Evolutionary conservation across 2,329 filamentous ascomycete species (phyloP).

Genomic region (Apiospora koreana): DNA sequence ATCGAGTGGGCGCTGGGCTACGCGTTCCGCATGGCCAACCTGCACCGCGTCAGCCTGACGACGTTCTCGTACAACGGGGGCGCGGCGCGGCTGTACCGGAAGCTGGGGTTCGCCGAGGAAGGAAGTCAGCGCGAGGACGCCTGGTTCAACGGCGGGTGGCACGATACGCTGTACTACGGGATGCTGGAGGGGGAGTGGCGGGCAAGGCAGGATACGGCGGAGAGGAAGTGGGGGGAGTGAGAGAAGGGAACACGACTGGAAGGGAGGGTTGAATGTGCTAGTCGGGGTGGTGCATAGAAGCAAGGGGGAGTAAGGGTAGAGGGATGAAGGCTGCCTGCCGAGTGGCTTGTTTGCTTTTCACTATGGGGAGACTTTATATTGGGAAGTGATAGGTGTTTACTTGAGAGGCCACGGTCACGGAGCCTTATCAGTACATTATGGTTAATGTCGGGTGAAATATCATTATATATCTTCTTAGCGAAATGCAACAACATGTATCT

Average conservation of each 20-base stretch:
- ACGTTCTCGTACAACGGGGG: conserved; percentile 34
- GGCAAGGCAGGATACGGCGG: conserved; percentile 19
- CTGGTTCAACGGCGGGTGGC: conserved; percentile 37
- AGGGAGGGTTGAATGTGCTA: too few species aligned
- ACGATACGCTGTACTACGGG: conserved; percentile 33
- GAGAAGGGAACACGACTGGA: accelerated
- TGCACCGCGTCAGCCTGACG: conserved; percentile 37
- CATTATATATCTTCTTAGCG: too few species aligned
- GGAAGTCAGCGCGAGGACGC: conserved; percentile 33
- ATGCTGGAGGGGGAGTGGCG: conserved; percentile 38
- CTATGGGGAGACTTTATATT: too few species aligned
- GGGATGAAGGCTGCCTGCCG: too few species aligned
- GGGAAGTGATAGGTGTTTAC: too few species aligned
- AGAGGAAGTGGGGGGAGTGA: conserved; percentile 15
- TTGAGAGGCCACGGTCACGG: too few species aligned
- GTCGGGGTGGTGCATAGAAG: too few species aligned
- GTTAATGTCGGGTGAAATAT: too few species aligned
- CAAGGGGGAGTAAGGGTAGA: too few species aligned
- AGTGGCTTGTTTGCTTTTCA: too few species aligned
- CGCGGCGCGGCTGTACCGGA: conserved; percentile 33
- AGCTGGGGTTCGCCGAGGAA: conserved; percentile 37
- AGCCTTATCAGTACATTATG: too few species aligned
- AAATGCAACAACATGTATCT: too few species aligned
- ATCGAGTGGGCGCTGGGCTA: conserved; percentile 37
- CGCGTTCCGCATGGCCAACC: conserved; percentile 34